A percentile compares a stretch with the other conserved stretches of the same genome.
phyloP scores from a whole-genome alignment of 345 rosid genomes.

The Viola odorata region DNA sequence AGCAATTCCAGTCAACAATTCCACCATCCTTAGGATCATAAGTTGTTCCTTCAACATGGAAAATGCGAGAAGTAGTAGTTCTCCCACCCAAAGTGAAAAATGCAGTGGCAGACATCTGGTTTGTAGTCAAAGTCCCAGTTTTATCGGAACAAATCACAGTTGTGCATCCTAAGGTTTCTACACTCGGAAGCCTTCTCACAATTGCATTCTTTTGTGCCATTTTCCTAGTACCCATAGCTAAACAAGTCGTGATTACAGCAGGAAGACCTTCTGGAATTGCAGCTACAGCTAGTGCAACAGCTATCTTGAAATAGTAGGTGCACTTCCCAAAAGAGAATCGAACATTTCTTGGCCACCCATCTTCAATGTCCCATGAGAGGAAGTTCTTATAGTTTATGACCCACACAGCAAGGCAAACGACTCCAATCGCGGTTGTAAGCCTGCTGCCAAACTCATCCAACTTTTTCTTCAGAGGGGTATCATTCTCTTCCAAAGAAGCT shows the following conservation, averaged over 20 bases:
- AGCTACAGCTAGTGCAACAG: constrained; percentile 91
- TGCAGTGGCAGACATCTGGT: constrained; percentile 85
- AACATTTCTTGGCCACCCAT: constrained; percentile 68
- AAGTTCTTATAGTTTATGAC: constrained; percentile 75
- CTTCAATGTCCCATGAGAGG: constrained; percentile 63
- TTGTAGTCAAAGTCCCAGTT: constrained; percentile 88
- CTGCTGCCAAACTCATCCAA: constrained; percentile 78
- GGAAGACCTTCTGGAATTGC: constrained; percentile 98
- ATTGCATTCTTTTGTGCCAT: constrained; percentile 96
- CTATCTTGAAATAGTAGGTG: constrained; percentile 90
- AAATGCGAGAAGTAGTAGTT: constrained; percentile 45
- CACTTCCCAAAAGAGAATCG: constrained; percentile 80
- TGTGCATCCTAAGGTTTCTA: constrained; percentile 96
- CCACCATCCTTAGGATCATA: constrained; percentile 91
- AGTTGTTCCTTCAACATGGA: constrained; percentile 84
- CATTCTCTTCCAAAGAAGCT: constrained; percentile 76
- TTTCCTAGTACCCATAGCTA: constrained; percentile 85
- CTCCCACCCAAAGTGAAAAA: constrained; percentile 75
- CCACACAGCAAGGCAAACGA: constrained; percentile 79
- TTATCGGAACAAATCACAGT: constrained; percentile 94
- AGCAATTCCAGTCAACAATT: constrained; percentile 77
- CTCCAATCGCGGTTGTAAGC: constrained; percentile 68
- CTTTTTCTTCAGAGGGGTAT: constrained; percentile 84
- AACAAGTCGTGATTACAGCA: constrained; percentile 83
- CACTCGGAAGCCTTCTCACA: constrained; percentile 86